Evolutionary conservation across 345 rosid genomes (phyloP).

Genomic region (Brassica juncea): DNA sequence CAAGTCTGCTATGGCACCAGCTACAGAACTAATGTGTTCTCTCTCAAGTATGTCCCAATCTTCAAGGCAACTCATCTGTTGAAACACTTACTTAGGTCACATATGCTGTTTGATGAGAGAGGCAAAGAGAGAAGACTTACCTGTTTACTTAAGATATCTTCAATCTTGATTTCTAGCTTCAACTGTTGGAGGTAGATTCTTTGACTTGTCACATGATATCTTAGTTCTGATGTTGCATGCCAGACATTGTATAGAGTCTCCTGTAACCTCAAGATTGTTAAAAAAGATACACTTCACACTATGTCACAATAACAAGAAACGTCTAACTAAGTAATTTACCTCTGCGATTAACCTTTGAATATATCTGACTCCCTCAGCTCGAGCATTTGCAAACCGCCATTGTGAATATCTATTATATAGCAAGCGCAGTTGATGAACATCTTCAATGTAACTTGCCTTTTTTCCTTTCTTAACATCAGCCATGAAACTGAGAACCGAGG

Average conservation of each 20-base stretch:
- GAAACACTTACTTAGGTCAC: constrained; percentile 26
- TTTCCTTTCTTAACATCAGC: constrained; percentile 77
- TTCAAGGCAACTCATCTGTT: constrained; percentile 71
- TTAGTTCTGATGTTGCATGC: constrained; percentile 56
- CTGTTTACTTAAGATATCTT: constrained; percentile 61
- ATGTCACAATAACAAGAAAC: neutral
- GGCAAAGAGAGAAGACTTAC: constrained; percentile 47
- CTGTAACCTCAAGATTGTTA: constrained; percentile 52
- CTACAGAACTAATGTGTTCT: constrained; percentile 68
- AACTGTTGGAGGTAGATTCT: constrained; percentile 61
- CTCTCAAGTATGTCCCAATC: constrained; percentile 81
- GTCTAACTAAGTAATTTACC: constrained; percentile 48
- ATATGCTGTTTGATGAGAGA: neutral
- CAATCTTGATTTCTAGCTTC: constrained; percentile 71
- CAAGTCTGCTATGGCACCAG: constrained; percentile 76
- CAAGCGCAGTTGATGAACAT: constrained; percentile 80
- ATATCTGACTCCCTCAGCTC: constrained; percentile 62
- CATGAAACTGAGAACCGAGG: constrained; percentile 83
- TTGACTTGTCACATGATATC: constrained; percentile 64
- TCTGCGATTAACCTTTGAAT: constrained; percentile 66
- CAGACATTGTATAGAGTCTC: constrained; percentile 72
- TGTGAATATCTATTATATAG: constrained; percentile 81
- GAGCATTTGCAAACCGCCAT: constrained; percentile 89
- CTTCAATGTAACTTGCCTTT: constrained; percentile 65
- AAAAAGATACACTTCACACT: neutral